Evolutionary conservation across 2,329 filamentous ascomycete species (phyloP).

Genomic region (Calonectria honghensis): DNA sequence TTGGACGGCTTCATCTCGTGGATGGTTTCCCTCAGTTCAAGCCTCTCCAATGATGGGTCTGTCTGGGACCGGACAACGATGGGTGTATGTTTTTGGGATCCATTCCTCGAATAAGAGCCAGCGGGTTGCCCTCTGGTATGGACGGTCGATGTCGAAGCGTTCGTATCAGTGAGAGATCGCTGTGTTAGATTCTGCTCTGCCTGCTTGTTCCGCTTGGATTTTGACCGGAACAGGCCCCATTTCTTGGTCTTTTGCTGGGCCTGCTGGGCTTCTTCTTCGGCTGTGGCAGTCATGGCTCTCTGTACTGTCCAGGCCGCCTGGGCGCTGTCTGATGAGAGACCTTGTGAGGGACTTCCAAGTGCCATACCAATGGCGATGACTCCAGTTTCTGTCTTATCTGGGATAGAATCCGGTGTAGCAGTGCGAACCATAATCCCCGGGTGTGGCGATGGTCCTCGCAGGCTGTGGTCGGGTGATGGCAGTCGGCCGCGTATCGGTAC

Average conservation of each 20-base stretch:
- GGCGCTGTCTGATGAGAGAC: constrained; percentile 51
- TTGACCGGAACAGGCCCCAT: constrained; percentile 75
- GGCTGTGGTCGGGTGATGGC: constrained; percentile 66
- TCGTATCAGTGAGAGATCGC: constrained; percentile 53
- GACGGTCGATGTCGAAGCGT: constrained; percentile 49
- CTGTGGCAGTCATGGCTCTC: constrained; percentile 52
- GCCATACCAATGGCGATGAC: constrained; percentile 81
- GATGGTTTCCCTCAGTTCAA: constrained; percentile 36
- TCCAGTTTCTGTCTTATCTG: constrained; percentile 56
- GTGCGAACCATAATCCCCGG: constrained; percentile 61
- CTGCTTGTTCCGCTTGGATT: constrained; percentile 57
- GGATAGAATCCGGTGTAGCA: constrained; percentile 65
- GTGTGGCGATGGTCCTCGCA: constrained; percentile 55
- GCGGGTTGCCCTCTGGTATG: constrained; percentile 34
- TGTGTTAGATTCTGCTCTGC: constrained; percentile 42
- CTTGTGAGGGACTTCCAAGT: constrained; percentile 79
- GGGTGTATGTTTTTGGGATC: constrained; percentile 63
- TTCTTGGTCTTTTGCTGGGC: constrained; percentile 71
- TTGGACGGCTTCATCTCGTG: constrained; percentile 25
- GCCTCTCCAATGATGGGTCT: constrained; percentile 55
- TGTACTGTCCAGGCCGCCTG: constrained; percentile 57
- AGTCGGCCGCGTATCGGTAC: constrained; percentile 64
- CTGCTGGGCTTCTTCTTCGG: constrained; percentile 45
- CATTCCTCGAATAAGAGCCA: constrained; percentile 37
- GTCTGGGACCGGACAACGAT: constrained; percentile 66